Evolutionary conservation across 768 basidiomycete species (phyloP), one percentile per base, ranked within the genome.

Genomic region (Pleurotus pulmonarius): DNA sequence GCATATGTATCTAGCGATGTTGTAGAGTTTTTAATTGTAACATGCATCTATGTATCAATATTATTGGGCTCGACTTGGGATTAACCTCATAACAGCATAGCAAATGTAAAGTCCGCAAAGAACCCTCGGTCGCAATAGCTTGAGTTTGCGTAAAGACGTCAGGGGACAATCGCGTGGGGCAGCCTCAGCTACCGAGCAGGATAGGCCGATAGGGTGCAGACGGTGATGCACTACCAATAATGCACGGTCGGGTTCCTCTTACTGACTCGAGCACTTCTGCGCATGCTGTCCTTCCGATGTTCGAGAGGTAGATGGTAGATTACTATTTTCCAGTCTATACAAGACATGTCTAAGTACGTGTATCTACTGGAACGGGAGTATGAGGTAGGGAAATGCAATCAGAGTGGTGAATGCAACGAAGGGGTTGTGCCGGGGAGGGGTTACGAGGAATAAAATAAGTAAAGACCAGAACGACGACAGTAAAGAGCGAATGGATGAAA

Each of bases 401-500:
- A 49, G 13, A 26, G 20, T 16, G n/a, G 16, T 12, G 51, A 24
- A n/a, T 12, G 38, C 16, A 3, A 2, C 37, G 39, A 29, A 1
- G 16, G 51, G 51, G 39, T 37, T 53, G 41, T 53, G 39, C 38
- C 7, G 24, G 5, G 34, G 22, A 39, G 51, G 49, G 47, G 34
- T 51, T 51, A n/a, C 39, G 51, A 38, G 18, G 49, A 38, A 51
- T 22, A 53, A 38, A 41, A 38, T 41, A 40, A 40, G 24, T 52
- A 52, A 40, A 38, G 15, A 25, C n/a, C 6, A 41, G 15, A n/a
- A 53, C 39, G 38, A 25, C 39, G 39, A 53, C 37, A 20, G 51
- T 53, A 43, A 53, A 53, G 51, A 53, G 51, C 51, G 51, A 53
- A 41, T 41, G 15, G 51, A 53, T 53, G 51, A 41, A 52, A 22